Conservation (phyloP, 2,329 filamentous ascomycete genomes). For the Xylariaceae sp. region DNA sequence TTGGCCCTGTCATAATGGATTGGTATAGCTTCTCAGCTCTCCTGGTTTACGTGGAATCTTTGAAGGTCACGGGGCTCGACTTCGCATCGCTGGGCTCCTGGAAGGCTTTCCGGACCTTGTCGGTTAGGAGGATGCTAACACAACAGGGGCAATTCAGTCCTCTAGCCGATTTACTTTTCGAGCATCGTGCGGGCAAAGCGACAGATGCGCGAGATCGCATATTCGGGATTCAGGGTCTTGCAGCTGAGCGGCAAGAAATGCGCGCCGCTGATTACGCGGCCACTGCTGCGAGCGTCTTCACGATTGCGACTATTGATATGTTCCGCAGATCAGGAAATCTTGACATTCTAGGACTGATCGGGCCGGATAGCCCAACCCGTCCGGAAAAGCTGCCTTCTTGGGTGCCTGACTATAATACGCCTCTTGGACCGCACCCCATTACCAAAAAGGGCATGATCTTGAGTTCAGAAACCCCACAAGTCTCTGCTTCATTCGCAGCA, state of each 20-base stretch:
- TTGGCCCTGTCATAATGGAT: constrained; percentile 8
- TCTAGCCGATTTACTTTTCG: constrained; percentile 9
- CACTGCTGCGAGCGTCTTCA: constrained; percentile 5
- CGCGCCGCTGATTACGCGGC: constrained; percentile 6
- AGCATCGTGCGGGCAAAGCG: constrained; percentile 9
- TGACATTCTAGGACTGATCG: constrained; percentile 8
- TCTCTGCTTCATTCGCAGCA: constrained; percentile 6
- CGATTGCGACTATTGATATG: constrained; percentile 4
- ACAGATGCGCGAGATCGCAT: constrained; percentile 9
- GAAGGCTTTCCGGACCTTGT: constrained; percentile 6
- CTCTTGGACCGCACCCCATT: constrained; percentile 10
- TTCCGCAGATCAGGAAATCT: constrained; percentile 7
- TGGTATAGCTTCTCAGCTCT: constrained; percentile 4
- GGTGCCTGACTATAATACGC: constrained; percentile 12
- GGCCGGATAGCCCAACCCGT: constrained; percentile 7
- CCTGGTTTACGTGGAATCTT: constrained; percentile 8
- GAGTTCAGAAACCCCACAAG: constrained; percentile 8
- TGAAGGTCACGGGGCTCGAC: constrained; percentile 7
- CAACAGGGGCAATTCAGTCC: constrained; percentile 5
- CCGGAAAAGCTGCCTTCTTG: constrained; percentile 10
- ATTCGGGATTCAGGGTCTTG: constrained; percentile 9
- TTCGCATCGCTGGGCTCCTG: constrained; percentile 8
- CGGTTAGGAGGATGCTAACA: constrained; percentile 6
- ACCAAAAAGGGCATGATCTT: constrained; percentile 9
- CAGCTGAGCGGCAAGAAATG: constrained; percentile 11